Conservation (phyloP, 768 basidiomycete species). For the Tephrocybe rancida region DNA sequence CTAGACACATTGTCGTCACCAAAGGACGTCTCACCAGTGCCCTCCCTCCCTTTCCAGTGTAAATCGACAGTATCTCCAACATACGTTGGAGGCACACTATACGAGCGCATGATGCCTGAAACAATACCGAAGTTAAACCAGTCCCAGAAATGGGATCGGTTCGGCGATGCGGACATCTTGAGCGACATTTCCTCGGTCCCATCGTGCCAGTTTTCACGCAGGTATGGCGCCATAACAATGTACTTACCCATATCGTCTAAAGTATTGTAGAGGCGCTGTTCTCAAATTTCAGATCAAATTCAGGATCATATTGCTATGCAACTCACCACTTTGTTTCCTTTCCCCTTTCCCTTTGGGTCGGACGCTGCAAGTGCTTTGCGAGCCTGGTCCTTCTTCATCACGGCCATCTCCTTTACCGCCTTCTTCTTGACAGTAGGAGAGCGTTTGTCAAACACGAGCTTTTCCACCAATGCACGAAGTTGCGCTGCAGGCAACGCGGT, state of each 20-base stretch:
- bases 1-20: constrained; percentile 17
- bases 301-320: neutral
- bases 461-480: constrained; percentile 11
- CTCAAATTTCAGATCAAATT: neutral
- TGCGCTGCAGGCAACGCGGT: constrained; percentile 2
- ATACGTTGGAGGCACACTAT: constrained; percentile 7
- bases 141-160: constrained; percentile 26
- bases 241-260: constrained; percentile 8
- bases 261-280: neutral
- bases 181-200: constrained; percentile 11
- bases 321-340: neutral
- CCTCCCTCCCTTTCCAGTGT: constrained; percentile 24
- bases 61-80: constrained; percentile 15
- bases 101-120: constrained; percentile 24
- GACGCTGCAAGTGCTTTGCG: neutral
- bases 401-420: constrained; percentile 6
- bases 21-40: constrained; percentile 17
- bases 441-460: constrained; percentile 10
- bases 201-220: constrained; percentile 16
- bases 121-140: constrained; percentile 26
- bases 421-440: constrained; percentile 2
- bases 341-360: neutral
- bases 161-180: constrained; percentile 24
- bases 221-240: constrained; percentile 20
- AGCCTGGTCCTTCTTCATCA: neutral